Percentiles rank a stretch among this genome's conserved stretches.
Conservation (phyloP, 2,329 filamentous ascomycete species). For the Neonectria ditissima region DNA sequence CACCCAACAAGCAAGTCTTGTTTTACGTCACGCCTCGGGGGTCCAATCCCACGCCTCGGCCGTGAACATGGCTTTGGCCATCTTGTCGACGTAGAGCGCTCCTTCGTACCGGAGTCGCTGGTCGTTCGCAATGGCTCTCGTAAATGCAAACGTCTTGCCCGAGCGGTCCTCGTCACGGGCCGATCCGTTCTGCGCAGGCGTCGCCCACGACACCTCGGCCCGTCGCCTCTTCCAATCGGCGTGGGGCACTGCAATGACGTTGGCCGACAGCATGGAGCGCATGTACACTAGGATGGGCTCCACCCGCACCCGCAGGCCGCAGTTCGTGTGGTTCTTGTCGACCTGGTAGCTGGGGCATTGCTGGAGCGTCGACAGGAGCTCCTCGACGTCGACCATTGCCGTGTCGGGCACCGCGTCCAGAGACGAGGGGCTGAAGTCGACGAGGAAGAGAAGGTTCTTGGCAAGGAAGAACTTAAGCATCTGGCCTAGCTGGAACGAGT, state of each 20-base stretch:
- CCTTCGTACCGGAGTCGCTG: conserved; percentile 63
- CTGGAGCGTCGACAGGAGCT: conserved; percentile 69
- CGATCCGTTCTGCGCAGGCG: conserved; percentile 31
- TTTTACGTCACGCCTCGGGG: conserved; percentile 54
- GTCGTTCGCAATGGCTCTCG: conserved; percentile 62
- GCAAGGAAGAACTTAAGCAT: conserved; percentile 77
- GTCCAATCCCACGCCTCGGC: conserved; percentile 71
- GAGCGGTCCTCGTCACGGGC: conserved; percentile 30
- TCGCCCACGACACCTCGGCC: conserved; percentile 56
- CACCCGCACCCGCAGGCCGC: conserved; percentile 74
- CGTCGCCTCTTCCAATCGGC: conserved; percentile 60
- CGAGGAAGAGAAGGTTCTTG: conserved; percentile 70
- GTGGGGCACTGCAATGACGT: conserved; percentile 57
- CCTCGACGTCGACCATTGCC: conserved; percentile 71
- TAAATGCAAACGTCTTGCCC: conserved; percentile 59
- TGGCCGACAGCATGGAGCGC: conserved; percentile 65
- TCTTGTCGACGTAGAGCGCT: conserved; percentile 61
- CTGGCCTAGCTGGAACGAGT: conserved; percentile 83
- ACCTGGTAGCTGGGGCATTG: conserved; percentile 80
- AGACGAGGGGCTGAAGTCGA: conserved; percentile 65
- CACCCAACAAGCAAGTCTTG: conserved; percentile 29
- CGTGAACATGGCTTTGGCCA: conserved; percentile 67
- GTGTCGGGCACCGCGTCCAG: conserved; percentile 58
- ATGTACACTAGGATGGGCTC: conserved; percentile 75
- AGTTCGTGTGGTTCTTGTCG: conserved; percentile 79